Conservation (phyloP, 163 green algal species). For the Scenedesmus sp. region DNA sequence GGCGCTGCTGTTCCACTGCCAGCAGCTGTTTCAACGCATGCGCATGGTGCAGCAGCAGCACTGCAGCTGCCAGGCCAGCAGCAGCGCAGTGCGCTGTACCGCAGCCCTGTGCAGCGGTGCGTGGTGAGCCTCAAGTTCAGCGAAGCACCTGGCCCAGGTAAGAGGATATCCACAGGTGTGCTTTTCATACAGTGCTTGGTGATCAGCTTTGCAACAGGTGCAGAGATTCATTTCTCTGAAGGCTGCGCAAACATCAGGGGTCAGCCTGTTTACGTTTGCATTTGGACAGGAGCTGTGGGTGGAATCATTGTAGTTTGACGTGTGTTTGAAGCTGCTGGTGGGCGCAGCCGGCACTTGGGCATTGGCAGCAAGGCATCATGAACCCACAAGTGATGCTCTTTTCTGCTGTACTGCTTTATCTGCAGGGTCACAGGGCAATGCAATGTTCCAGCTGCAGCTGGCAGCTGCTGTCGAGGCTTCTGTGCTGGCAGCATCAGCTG, state of each 20-base stretch:
- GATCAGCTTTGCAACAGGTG: no score
- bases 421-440: not conserved
- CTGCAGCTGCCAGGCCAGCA: not conserved
- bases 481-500: not conserved
- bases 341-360: no score
- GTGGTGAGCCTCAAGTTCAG: not conserved
- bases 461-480: not conserved
- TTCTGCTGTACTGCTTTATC: not conserved
- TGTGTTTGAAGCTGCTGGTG: no score
- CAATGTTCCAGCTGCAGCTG: not conserved
- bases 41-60: not conserved
- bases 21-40: not conserved
- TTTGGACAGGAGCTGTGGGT: no score
- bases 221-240: no score
- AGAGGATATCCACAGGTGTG: not conserved
- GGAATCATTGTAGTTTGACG: no score
- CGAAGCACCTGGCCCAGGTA: not conserved
- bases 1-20: not conserved
- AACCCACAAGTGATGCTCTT: no score
- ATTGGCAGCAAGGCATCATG: not conserved
- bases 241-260: no score
- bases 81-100: not conserved
- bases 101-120: not conserved
- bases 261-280: no score
- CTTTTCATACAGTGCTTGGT: not conserved